phyloP scores from a whole-genome alignment of 2,329 filamentous ascomycete species.

The Sporothrix globosa region DNA sequence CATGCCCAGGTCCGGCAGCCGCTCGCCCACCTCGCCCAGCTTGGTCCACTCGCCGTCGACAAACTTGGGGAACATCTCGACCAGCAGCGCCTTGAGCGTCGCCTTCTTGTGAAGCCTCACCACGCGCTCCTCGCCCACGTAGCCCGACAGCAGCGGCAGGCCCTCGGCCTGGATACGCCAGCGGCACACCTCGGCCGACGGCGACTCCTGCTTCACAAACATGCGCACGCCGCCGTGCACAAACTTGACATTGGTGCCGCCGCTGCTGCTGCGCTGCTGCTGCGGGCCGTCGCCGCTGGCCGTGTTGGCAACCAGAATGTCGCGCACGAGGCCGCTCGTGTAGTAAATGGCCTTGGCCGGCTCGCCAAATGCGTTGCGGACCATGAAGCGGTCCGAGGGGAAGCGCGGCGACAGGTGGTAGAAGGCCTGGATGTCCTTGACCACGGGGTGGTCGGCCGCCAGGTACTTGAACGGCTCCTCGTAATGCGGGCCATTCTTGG shows the following conservation, averaged over 20 bases:
- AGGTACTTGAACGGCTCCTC: constrained; percentile 98
- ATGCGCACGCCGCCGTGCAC: constrained; percentile 97
- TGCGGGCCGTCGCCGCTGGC: constrained; percentile 68
- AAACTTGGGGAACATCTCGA: constrained; percentile 96
- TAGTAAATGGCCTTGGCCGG: constrained; percentile 97
- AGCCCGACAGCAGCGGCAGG: constrained; percentile 85
- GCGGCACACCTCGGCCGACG: constrained; percentile 80
- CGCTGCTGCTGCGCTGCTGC: constrained; percentile 9
- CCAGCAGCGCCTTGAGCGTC: constrained; percentile 79
- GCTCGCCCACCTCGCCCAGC: constrained; percentile 85
- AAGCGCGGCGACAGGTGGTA: constrained; percentile 84
- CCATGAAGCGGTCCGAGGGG: constrained; percentile 90
- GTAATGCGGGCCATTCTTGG: constrained; percentile 56
- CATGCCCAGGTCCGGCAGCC: constrained; percentile 77
- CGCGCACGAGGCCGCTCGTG: constrained; percentile 79
- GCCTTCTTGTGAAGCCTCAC: constrained; percentile 75
- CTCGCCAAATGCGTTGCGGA: constrained; percentile 86
- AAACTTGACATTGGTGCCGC: constrained; percentile 71
- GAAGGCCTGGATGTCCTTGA: constrained; percentile 77
- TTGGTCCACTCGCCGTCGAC: constrained; percentile 71
- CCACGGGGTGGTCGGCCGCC: constrained; percentile 70
- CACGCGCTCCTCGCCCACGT: constrained; percentile 77
- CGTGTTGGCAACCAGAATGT: constrained; percentile 86
- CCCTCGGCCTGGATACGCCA: constrained; percentile 98
- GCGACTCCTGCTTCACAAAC: constrained; percentile 97